phyloP scores from a whole-genome alignment of 352 stramenopile genomes.

The Thraustochytrium sp. region DNA sequence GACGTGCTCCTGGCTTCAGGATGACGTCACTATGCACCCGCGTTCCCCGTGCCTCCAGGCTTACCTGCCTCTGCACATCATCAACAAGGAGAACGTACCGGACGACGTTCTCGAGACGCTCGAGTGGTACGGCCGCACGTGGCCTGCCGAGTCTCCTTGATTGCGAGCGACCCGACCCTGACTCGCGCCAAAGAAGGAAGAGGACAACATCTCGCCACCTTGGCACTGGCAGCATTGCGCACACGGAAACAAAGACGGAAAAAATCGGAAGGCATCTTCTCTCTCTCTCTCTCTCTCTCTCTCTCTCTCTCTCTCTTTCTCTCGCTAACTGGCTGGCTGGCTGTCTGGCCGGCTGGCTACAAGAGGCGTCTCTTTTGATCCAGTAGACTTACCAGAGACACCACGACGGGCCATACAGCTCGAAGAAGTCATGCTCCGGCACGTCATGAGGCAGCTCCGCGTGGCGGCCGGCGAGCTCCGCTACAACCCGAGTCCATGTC shows the following conservation, averaged over 20 bases:
- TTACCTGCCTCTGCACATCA: neutral
- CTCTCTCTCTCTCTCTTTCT: too few relatives aligned
- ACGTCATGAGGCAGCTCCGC: constrained; percentile 43
- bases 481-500: constrained; percentile 95
- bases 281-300: too few relatives aligned
- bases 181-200: too few relatives aligned
- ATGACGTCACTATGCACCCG: neutral
- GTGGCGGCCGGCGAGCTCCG: constrained; percentile 49
- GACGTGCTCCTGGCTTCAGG: neutral
- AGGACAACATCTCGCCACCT: neutral
- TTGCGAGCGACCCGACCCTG: too few relatives aligned
- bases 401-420: constrained; percentile 51
- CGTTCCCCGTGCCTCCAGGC: neutral
- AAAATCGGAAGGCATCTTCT: too few relatives aligned
- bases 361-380: too few relatives aligned
- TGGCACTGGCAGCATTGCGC: too few relatives aligned
- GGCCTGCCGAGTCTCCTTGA: neutral
- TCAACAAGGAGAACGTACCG: neutral
- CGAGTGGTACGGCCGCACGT: neutral
- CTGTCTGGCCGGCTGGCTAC: too few relatives aligned
- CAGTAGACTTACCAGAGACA: too few relatives aligned
- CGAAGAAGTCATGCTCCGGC: constrained; percentile 58
- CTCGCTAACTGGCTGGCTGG: too few relatives aligned
- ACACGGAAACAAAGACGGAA: too few relatives aligned
- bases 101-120: neutral